Conservation (phyloP, 2,329 filamentous ascomycete genomes). For the Aspergillus carbonarius region DNA sequence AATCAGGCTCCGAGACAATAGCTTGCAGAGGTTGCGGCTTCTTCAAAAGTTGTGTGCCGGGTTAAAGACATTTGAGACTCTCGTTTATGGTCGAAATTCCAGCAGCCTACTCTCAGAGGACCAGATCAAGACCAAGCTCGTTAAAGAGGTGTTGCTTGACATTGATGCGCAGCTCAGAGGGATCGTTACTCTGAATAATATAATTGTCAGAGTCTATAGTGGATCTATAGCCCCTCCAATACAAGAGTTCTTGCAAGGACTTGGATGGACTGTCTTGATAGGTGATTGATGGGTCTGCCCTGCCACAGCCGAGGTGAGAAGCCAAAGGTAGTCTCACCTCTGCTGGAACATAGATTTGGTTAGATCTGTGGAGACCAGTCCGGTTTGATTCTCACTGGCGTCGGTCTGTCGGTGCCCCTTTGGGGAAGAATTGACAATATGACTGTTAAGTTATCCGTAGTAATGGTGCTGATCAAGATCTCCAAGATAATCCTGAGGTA, state of each 20-base stretch:
- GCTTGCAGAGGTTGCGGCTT: constrained; percentile 1
- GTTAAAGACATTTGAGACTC: constrained; percentile 1
- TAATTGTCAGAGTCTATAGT: constrained; percentile 2
- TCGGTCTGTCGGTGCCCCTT: no score
- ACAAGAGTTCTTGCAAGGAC: constrained; percentile 1
- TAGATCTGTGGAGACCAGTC: no score
- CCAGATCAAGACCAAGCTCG: not conserved
- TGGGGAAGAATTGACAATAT: no score
- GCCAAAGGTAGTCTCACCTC: not conserved
- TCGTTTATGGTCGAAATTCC: constrained; percentile 1
- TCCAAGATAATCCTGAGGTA: no score
- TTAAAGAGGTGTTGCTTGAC: not conserved
- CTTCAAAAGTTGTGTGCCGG: not conserved
- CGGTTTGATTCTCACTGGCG: no score
- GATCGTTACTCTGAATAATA: not conserved
- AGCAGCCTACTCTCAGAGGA: not conserved
- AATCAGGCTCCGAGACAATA: not conserved
- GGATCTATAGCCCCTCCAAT: not conserved
- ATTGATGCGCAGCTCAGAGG: not conserved
- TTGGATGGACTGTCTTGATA: constrained; percentile 9
- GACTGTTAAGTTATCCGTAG: no score
- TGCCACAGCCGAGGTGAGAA: not conserved
- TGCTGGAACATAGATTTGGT: no score
- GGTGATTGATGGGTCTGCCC: not conserved
- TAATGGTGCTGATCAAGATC: no score